Conservation (phyloP, 1,284 basidiomycete species). For the Fomitopsis schrenkii region DNA sequence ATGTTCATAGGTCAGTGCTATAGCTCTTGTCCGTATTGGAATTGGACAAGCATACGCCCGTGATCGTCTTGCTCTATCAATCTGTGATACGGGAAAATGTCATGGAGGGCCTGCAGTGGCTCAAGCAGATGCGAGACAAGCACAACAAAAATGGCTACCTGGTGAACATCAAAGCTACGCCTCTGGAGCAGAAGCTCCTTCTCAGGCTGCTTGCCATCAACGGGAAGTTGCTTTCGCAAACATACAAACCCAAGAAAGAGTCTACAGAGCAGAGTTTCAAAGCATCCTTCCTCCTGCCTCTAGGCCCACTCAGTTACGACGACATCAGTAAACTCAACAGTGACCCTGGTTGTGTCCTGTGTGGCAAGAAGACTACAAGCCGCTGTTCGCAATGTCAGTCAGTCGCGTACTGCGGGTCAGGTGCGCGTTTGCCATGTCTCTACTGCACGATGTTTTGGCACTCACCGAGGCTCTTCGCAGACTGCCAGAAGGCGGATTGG, state of each 20-base stretch:
- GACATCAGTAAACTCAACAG: constrained; percentile 33
- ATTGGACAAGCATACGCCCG: constrained; percentile 24
- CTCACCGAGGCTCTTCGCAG: constrained; percentile 16
- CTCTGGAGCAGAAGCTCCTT: constrained; percentile 31
- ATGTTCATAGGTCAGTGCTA: too few relatives aligned
- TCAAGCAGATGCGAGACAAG: constrained; percentile 4
- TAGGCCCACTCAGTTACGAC: constrained; percentile 33
- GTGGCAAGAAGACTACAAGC: constrained; percentile 29
- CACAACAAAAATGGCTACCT: neutral
- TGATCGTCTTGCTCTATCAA: constrained; percentile 31
- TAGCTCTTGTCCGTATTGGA: constrained; percentile 31
- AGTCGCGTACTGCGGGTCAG: constrained; percentile 33
- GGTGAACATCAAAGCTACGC: constrained; percentile 20
- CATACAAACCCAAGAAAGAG: constrained; percentile 19
- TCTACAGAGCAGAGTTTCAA: constrained; percentile 23
- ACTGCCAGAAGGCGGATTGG: constrained; percentile 39
- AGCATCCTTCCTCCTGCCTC: constrained; percentile 35
- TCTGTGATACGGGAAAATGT: constrained; percentile 15
- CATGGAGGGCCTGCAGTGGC: constrained; percentile 12
- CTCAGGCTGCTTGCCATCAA: constrained; percentile 33
- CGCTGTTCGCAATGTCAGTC: constrained; percentile 35
- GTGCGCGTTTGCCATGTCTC: constrained; percentile 15
- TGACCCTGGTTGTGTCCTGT: constrained; percentile 35
- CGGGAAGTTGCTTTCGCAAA: constrained; percentile 26
- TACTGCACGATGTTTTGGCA: constrained; percentile 26